Base-by-base conservation (phyloP, 1,284 basidiomycete species). In the Ceratobasidium sp. region DNA sequence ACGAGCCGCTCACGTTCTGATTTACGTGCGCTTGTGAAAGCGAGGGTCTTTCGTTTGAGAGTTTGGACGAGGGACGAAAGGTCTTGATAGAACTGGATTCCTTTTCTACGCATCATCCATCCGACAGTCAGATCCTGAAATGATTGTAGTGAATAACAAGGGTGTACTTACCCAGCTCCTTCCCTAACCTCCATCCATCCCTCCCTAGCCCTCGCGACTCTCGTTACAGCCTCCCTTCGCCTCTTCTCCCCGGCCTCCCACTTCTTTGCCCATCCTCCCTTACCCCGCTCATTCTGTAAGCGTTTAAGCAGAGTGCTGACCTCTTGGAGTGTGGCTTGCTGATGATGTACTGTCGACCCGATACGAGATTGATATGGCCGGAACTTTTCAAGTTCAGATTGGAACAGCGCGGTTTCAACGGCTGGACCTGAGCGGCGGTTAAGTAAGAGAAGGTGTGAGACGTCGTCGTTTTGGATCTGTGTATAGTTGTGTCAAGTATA, bases 331-430 rank as follows among this genome's bases (percentile, higher is more conserved):
- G 91, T 88, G 15, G 88, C 84, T 81, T 94, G 91, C 81, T 97
- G 94, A 46, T 94, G 92, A 70, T 93, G 91, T 2, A 95, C 88
- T 0, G 95, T 95, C 0, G 93, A 89, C 1, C 90, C 87, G 0
- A 98, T 87, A 3, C 95, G 91, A 67, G 93, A 91, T 84, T 98
- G 96, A 83, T 95, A 97, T 0, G 97, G 95, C 28, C 91, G 89
- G 88, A 98, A 99, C 86, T 99, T 99, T 85, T 98, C 97, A 20
- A 99, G 90, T 85, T 99, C 97, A 6, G 93, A 90, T 0, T 96
- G 95, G 82, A 99, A 99, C 20, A 99, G 88, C 0, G 95, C 90
- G 0, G 94, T 93, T 82, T 99, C 96, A 3, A 95, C 93, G 53
- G 92, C 91, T 39, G 91, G 90, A 80, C 96, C 94, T 5, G 70